These are phyloP conservation scores for Reutealis trisperma DNA, from an alignment of 345 rosid genomes.

Conservation along the genomic window DNA sequence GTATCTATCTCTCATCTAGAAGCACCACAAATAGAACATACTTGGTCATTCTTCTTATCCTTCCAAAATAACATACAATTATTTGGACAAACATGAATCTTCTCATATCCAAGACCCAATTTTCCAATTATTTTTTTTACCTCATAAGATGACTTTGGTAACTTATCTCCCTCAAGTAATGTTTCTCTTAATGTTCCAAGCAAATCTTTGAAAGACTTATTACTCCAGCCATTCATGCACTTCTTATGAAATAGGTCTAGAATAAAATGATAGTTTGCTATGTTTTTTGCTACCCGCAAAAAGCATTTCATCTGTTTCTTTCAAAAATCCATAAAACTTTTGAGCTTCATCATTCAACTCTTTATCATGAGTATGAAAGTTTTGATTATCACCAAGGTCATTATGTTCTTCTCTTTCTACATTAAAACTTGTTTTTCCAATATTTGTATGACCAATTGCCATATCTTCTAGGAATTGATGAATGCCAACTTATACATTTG, in stretches of 20 bases:
- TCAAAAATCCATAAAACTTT: neutral
- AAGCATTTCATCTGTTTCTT: neutral
- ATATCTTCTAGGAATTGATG: too few relatives aligned
- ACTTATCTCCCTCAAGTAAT: neutral
- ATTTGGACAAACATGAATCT: slow-evolving; percentile 4
- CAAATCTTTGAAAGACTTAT: neutral
- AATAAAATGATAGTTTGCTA: neutral
- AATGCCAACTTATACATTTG: too few relatives aligned
- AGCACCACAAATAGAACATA: neutral
- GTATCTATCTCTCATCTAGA: neutral
- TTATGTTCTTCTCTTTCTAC: too few relatives aligned
- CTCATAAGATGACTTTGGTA: slow-evolving; percentile 1
- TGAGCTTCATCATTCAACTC: neutral
- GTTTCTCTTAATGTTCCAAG: neutral
- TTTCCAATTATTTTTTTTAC: neutral
- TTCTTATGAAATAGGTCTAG: slow-evolving; percentile 1
- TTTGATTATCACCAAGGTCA: too few relatives aligned
- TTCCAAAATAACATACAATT: slow-evolving; percentile 2
- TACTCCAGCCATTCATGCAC: slow-evolving; percentile 4
- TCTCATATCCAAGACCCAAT: slow-evolving; percentile 2
- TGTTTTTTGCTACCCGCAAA: neutral
- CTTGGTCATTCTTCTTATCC: neutral
- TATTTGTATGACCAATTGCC: too few relatives aligned
- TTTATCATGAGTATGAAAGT: neutral
- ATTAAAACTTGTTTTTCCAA: too few relatives aligned